Evolutionary conservation across 352 stramenopile genomes (phyloP).

Genomic region (Globisporangium iwayamae): DNA sequence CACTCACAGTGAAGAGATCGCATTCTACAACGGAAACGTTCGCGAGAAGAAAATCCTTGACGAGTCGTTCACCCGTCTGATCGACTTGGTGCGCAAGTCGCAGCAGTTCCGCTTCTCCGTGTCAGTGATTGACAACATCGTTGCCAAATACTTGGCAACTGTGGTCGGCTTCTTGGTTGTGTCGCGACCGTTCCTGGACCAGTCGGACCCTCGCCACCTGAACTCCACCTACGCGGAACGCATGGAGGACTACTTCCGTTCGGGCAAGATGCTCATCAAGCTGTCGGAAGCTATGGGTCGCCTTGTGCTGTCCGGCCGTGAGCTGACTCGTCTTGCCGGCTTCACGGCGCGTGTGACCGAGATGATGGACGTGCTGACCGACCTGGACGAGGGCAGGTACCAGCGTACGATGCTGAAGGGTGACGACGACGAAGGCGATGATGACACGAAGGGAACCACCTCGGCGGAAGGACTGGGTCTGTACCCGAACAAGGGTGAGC

Average conservation of each 20-base stretch:
- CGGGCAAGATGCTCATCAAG: constrained; percentile 85
- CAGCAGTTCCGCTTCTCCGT: constrained; percentile 86
- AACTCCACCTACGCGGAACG: constrained; percentile 66
- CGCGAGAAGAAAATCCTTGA: constrained; percentile 79
- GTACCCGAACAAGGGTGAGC: constrained; percentile 56
- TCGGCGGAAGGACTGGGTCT: constrained; percentile 49
- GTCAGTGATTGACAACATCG: constrained; percentile 79
- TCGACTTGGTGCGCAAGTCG: constrained; percentile 62
- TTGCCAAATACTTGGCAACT: constrained; percentile 86
- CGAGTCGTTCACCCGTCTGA: constrained; percentile 59
- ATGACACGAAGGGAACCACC: constrained; percentile 20
- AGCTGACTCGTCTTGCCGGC: constrained; percentile 78
- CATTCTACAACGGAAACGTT: constrained; percentile 89
- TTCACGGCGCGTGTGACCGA: constrained; percentile 77
- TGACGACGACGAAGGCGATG: constrained; percentile 29
- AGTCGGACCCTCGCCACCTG: constrained; percentile 45
- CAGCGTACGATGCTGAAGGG: constrained; percentile 72
- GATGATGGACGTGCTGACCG: constrained; percentile 72
- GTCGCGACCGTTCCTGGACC: constrained; percentile 70
- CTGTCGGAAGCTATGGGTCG: constrained; percentile 81
- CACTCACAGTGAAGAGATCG: constrained; percentile 88
- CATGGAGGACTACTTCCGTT: constrained; percentile 86
- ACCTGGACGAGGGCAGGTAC: constrained; percentile 65
- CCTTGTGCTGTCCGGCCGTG: constrained; percentile 79
- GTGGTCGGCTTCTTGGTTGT: constrained; percentile 80